These are phyloP conservation scores for Mucor mucedo DNA, from an alignment of 371 early-diverging fungal genomes.

Conservation along the genomic window DNA sequence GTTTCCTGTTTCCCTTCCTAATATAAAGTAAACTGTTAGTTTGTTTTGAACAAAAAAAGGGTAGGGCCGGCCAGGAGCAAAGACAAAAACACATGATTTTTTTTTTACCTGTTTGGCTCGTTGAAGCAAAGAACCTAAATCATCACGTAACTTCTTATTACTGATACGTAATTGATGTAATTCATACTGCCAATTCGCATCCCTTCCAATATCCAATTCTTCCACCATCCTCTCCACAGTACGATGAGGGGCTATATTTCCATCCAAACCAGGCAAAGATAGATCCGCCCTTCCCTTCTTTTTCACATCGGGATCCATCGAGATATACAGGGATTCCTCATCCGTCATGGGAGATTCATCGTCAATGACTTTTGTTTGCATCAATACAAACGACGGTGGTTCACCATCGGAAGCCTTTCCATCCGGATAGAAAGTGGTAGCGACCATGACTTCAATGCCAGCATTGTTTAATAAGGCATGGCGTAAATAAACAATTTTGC, in stretches of 20 bases:
- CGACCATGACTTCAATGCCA: slow-evolving; percentile 49
- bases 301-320: slow-evolving; percentile 35
- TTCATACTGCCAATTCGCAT: slow-evolving; percentile 56
- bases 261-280: slow-evolving; percentile 13
- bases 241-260: slow-evolving; percentile 3
- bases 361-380: slow-evolving; percentile 40
- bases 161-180: slow-evolving; percentile 51
- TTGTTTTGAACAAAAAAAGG: no score
- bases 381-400: slow-evolving; percentile 46
- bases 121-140: slow-evolving; percentile 29
- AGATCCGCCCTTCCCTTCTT: slow-evolving; percentile 32
- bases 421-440: slow-evolving; percentile 56
- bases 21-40: no score
- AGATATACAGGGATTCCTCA: slow-evolving; percentile 30
- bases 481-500: slow-evolving; percentile 46
- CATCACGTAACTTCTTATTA: slow-evolving; percentile 45
- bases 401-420: slow-evolving; percentile 26
- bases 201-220: slow-evolving; percentile 37
- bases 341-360: slow-evolving; percentile 19
- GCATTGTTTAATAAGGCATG: slow-evolving; percentile 48
- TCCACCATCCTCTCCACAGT: slow-evolving; percentile 38
- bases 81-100: not conserved
- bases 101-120: slow-evolving; percentile 25
- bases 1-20: slow-evolving; percentile 25
- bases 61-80: no score